These are phyloP conservation scores for Plasmodium fragile DNA, from an alignment of 169 alveolate genomes.

Conservation along the genomic window DNA sequence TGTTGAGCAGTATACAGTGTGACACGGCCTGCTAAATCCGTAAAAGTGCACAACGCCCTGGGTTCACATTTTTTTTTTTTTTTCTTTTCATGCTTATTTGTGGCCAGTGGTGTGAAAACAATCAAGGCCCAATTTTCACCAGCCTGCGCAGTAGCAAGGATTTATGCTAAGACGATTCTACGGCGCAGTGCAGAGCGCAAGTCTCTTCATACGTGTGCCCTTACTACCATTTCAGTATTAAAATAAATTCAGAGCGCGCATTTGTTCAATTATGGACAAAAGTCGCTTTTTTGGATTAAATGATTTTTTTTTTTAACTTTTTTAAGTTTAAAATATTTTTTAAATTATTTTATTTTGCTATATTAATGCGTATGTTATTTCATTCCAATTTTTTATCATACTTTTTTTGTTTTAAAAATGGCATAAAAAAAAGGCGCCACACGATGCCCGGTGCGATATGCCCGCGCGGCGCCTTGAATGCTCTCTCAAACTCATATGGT, in stretches of 20 bases:
- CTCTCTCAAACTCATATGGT: background rate
- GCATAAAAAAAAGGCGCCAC: background rate
- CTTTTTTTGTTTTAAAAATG: background rate
- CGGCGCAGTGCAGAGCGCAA: background rate
- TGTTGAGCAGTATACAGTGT: background rate
- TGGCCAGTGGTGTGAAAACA: background rate
- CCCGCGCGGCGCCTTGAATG: background rate
- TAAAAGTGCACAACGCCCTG: background rate
- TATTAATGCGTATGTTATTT: background rate
- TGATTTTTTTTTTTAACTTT: background rate
- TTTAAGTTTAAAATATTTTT: too few relatives aligned
- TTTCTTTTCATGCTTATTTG: background rate
- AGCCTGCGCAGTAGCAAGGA: background rate
- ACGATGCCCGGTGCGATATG: background rate
- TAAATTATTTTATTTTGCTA: background rate
- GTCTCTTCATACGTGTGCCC: background rate
- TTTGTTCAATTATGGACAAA: constrained; percentile 2
- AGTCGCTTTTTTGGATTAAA: background rate
- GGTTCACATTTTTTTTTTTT: background rate
- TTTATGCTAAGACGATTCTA: background rate
- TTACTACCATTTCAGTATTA: background rate
- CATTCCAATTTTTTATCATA: background rate
- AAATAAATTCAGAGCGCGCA: background rate
- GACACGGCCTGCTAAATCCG: background rate
- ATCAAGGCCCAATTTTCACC: background rate